These are phyloP conservation scores for Rhizopogon salebrosus DNA, from an alignment of 768 basidiomycete species.

Conservation along the genomic window DNA sequence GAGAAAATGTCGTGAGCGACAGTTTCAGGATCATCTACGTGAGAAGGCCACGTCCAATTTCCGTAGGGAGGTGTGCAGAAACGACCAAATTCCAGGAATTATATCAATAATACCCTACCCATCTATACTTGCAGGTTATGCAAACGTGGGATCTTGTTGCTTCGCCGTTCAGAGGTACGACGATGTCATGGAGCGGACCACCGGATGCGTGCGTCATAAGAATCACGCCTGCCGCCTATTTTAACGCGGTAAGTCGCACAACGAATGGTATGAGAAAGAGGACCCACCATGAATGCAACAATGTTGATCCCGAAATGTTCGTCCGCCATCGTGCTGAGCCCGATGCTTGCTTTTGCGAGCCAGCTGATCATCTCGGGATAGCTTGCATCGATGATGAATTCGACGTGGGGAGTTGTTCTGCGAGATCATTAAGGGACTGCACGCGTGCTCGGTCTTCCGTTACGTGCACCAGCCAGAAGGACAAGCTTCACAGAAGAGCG, in stretches of 20 bases:
- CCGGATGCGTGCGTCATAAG: slow-evolving; percentile 91
- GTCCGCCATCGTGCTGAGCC: slow-evolving; percentile 94
- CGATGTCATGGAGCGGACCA: slow-evolving; percentile 45
- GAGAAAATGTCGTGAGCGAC: not conserved
- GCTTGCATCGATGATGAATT: slow-evolving; percentile 80
- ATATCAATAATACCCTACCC: not conserved
- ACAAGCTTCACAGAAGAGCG: slow-evolving; percentile 50
- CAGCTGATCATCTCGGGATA: slow-evolving; percentile 66
- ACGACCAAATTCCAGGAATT: not conserved
- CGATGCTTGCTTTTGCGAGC: slow-evolving; percentile 74
- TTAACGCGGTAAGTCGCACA: slow-evolving; percentile 7
- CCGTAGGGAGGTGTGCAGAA: not conserved
- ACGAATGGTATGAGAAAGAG: slow-evolving; percentile 4
- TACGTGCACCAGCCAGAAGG: slow-evolving; percentile 82
- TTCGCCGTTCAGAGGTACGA: slow-evolving; percentile 59
- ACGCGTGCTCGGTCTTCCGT: slow-evolving; percentile 72
- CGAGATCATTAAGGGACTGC: slow-evolving; percentile 49
- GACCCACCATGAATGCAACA: slow-evolving; percentile 87
- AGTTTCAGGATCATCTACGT: not conserved
- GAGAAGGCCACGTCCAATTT: not conserved
- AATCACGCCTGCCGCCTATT: slow-evolving; percentile 88
- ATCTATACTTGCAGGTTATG: not conserved
- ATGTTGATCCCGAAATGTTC: slow-evolving; percentile 99
- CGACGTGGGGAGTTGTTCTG: slow-evolving; percentile 47
- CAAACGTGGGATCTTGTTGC: slow-evolving; percentile 58